Evolutionary conservation across 768 basidiomycete genomes (phyloP).

Genomic region (Chalciporus piperatus): DNA sequence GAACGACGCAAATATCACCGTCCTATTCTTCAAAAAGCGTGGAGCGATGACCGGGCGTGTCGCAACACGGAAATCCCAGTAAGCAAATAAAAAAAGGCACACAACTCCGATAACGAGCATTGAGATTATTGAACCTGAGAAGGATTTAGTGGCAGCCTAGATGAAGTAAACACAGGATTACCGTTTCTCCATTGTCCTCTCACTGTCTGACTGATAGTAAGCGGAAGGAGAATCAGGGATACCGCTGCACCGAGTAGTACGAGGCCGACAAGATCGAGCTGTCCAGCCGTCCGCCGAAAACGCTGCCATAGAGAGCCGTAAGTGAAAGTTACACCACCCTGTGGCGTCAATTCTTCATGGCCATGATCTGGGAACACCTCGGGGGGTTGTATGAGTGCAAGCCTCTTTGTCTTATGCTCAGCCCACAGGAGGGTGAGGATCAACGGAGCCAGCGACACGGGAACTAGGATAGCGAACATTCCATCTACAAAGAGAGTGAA

Average conservation of each 20-base stretch:
- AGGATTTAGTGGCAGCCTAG: conserved; percentile 2
- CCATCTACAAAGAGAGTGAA: conserved; percentile 36
- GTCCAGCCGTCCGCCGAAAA: conserved; percentile 22
- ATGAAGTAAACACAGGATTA: conserved; percentile 11
- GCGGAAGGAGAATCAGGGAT: conserved; percentile 52
- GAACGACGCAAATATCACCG: conserved; percentile 53
- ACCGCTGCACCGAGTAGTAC: conserved; percentile 47
- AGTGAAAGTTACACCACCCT: neutral
- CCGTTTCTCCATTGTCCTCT: conserved; percentile 45
- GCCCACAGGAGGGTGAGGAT: conserved; percentile 56
- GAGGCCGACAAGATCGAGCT: conserved; percentile 52
- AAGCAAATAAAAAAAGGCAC: conserved; percentile 40
- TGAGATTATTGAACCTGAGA: conserved; percentile 46
- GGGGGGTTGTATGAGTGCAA: conserved; percentile 27
- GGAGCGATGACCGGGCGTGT: conserved; percentile 57
- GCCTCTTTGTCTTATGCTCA: conserved; percentile 44
- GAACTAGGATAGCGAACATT: conserved; percentile 59
- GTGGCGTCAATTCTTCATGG: neutral
- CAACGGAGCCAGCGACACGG: conserved; percentile 47
- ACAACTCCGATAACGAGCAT: conserved; percentile 49
- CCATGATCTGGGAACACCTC: neutral
- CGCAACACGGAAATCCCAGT: conserved; percentile 53
- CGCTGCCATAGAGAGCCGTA: conserved; percentile 1
- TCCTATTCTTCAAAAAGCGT: conserved; percentile 57
- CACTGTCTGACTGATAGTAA: conserved; percentile 46